Conservation (phyloP, 208 protist species). For the Giardia duodenalis region DNA sequence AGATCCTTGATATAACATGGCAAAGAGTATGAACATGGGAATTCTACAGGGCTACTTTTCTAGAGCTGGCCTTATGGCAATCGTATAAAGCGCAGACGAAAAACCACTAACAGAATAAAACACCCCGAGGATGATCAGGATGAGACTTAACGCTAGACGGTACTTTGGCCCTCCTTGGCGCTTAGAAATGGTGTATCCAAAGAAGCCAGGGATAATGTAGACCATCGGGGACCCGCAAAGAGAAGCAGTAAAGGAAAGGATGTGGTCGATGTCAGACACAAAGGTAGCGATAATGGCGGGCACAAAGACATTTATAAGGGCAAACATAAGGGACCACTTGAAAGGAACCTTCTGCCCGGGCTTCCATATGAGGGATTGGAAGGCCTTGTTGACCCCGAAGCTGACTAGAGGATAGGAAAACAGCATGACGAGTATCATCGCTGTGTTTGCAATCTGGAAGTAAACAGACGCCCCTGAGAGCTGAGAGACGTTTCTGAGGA, state of each 20-base stretch:
- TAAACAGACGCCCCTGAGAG: neutral
- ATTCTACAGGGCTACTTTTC: neutral
- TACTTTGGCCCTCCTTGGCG: neutral
- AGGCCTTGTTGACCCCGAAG: neutral
- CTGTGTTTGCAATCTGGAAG: neutral
- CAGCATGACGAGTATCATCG: neutral
- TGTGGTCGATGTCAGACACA: neutral
- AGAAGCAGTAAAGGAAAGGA: neutral
- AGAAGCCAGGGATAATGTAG: neutral
- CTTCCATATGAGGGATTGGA: neutral
- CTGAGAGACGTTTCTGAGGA: neutral
- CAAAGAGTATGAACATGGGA: too few species aligned
- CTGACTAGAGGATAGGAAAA: neutral
- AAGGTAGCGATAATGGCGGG: neutral
- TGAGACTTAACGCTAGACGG: neutral
- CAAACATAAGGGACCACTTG: neutral
- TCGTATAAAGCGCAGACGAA: neutral
- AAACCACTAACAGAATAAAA: neutral
- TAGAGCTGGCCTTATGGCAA: neutral
- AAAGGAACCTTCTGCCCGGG: neutral
- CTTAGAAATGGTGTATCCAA: neutral
- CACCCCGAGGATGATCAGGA: neutral
- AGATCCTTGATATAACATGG: too few species aligned
- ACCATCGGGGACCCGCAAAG: neutral
- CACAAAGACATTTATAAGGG: neutral